Base-by-base conservation (phyloP, 1,139 yeast genomes). In the Insectozyma bohioensis region DNA sequence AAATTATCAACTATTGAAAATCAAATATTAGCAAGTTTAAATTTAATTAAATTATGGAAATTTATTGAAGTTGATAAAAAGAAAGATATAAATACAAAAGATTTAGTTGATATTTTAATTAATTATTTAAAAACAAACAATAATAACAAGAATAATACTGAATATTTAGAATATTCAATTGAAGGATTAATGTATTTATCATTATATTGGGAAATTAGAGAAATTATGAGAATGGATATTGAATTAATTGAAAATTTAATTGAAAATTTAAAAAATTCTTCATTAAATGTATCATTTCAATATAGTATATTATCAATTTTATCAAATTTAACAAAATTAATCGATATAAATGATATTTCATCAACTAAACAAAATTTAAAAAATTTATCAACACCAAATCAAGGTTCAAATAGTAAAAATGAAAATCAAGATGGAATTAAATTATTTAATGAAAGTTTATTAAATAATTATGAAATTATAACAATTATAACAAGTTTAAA, bases 161-260 rank as follows among this genome's bases (percentile, higher is more conserved):
- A 33, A 6, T 30, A 34, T 15, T 24, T 48, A 6, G 65, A 54
- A 22, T 48, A 50, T 28, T 40, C 58, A 10, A 46, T 72, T 16
- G 80, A 75, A 50, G 72, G 74, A 1, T 46, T 75, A 29, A 75
- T 78, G 11, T 72, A 70, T 36, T 45, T 75, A 15, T 61, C 74
- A 1, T 53, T 73, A 22, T 67, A 63, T 34, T 43, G 56, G 13
- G 40, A 52, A 7, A 48, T 67, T 3, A 61, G 63, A 35, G 47
- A 52, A 9, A 29, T 33, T 12, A 33, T 73, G 7, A 54, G 79
- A 43, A 36, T 39, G 18, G 64, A 71, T 40, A 59, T 54, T 13
- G 46, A 43, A 11, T 44, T 63, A 2, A 45, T 70, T 4, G 56
- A 53, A 3, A 34, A 35, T 21, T 54, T 39, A 18, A 45, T 56